These are phyloP conservation scores for Chlorella variabilis DNA, from an alignment of 163 green algal genomes.

Conservation along the genomic window DNA sequence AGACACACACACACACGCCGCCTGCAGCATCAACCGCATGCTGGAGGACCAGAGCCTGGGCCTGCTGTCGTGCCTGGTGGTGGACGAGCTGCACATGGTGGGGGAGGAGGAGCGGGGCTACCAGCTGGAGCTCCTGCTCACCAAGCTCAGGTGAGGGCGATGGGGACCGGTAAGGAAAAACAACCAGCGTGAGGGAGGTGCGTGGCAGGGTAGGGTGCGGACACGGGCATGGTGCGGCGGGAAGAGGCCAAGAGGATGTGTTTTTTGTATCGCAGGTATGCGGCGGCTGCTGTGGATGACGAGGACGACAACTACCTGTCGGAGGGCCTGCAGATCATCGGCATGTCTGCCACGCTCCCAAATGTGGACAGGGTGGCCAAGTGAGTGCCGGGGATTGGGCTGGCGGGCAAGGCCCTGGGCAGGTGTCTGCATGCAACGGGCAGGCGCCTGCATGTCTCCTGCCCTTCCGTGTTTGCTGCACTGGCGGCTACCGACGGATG, in stretches of 20 bases:
- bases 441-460: not conserved
- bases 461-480: not conserved
- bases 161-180: no score
- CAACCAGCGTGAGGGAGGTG: not conserved
- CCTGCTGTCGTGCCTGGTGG: constrained; percentile 81
- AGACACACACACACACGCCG: no score
- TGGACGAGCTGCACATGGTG: constrained; percentile 99
- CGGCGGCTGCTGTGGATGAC: constrained; percentile 25
- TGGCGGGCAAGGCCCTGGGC: constrained; percentile 40
- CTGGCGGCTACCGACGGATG: not conserved
- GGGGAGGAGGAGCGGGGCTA: constrained; percentile 88
- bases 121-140: constrained; percentile 96
- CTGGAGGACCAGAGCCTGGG: constrained; percentile 77
- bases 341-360: constrained; percentile 95
- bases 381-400: constrained; percentile 1
- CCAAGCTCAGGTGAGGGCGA: constrained; percentile 90
- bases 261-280: constrained; percentile 20
- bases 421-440: not conserved
- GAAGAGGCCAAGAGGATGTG: no score
- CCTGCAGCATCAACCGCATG: constrained; percentile 72
- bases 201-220: not conserved
- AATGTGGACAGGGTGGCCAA: constrained; percentile 81
- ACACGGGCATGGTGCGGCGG: not conserved
- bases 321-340: constrained; percentile 84
- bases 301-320: constrained; percentile 22